Conservation (phyloP, 129 eudicot species). For the Flaveria sonorensis region DNA sequence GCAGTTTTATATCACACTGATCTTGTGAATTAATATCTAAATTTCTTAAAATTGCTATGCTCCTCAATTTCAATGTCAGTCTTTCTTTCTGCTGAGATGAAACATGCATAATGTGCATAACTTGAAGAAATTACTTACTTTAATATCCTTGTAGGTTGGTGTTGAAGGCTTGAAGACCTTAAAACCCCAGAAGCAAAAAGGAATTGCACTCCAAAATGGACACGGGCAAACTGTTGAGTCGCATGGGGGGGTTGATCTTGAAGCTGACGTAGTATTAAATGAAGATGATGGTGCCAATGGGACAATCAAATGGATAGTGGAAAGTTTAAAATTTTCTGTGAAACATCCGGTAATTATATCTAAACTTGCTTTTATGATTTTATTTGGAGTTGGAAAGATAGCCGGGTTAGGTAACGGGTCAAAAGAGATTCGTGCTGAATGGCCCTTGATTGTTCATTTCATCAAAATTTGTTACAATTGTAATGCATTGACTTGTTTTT, state of each 20-base stretch:
- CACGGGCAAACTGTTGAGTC: constrained; percentile 44
- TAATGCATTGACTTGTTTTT: too few relatives aligned
- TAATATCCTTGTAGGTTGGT: constrained; percentile 64
- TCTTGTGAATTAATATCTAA: constrained; percentile 20
- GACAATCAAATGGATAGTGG: constrained; percentile 62
- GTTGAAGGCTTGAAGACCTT: constrained; percentile 79
- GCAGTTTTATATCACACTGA: neutral
- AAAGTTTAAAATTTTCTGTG: constrained; percentile 77
- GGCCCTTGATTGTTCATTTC: neutral
- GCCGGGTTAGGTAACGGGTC: neutral
- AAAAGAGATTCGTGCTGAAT: neutral
- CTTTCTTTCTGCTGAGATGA: constrained; percentile 13
- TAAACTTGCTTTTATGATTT: neutral
- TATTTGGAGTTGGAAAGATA: neutral
- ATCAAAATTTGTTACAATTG: neutral
- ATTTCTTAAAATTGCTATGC: constrained; percentile 2
- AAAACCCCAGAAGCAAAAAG: constrained; percentile 66
- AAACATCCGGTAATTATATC: constrained; percentile 72
- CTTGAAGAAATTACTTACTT: constrained; percentile 15
- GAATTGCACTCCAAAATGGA: constrained; percentile 38
- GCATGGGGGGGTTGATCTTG: constrained; percentile 69
- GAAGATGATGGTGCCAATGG: constrained; percentile 58
- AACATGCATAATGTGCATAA: constrained; percentile 1
- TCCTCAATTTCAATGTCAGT: constrained; percentile 2
- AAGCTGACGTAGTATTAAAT: constrained; percentile 55